Base-by-base conservation (phyloP, 164 flowering plant species). In the Annona squamosa region DNA sequence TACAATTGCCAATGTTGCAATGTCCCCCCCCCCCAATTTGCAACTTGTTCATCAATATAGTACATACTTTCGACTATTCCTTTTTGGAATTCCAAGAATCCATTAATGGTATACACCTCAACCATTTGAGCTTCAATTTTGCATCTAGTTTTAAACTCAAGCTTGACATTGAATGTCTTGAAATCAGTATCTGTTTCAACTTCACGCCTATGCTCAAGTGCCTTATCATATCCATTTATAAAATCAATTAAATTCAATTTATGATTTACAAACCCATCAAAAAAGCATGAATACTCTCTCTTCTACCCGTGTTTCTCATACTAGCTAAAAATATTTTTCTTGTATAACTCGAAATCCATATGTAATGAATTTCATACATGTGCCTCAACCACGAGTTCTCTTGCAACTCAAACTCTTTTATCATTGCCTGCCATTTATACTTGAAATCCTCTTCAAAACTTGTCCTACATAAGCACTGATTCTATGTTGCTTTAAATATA, bases 311-410 rank as follows among this genome's bases (percentile, higher is more conserved):
- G 2, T 66, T 66, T 3, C 65, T 56, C 78, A 76, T 71, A 13
- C 78, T 67, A 2, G 71, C 78, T 43, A 67, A 63, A 42, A 76
- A 76, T 4, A 19, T 76, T 3, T 56, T 43, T 17, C n/a, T 52
- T 6, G 59, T 16, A 45, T 64, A 76, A 12, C 43, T 52, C 4
- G 65, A 59, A 46, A 66, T 64, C 78, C 78, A 71, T 42, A 10
- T 12, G 3, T 17, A 18, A 4, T 71, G 71, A 52, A 5, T 52
- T 6, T 52, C 13, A 2, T 52, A 52, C 7, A 52, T 52, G 12
- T 52, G 57, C 1, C 13, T 52, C 7, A 3, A 13, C 57, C 57
- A 52, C 1, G 7, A 9, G 13, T 6, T 52, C 7, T 52, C 13
- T 52, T 52, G 57, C 7, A 52, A 13, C 13, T 52, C 7, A 13